Percentiles rank a stretch among this genome's conserved stretches.
Conservation (phyloP, 176 grass and related monocot species). For the Poa pratensis region DNA sequence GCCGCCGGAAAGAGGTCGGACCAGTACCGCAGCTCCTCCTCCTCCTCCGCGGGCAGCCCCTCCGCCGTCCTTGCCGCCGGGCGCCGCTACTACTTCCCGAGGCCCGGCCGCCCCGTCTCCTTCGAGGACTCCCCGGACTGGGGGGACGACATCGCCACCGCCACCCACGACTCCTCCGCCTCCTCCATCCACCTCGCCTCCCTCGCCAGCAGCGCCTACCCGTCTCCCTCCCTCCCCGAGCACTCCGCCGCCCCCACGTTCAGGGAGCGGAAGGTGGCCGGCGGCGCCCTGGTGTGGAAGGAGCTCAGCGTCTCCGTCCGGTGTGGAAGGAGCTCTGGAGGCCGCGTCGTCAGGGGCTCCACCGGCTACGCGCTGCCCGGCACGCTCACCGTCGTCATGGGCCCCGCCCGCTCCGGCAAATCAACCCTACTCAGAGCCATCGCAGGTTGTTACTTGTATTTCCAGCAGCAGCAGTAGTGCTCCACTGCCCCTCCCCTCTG, state of each 20-base stretch:
- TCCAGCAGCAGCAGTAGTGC: too few species aligned
- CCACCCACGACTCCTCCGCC: background rate
- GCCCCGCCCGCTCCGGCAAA: constrained; percentile 81
- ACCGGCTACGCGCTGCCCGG: constrained; percentile 84
- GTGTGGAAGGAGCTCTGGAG: constrained; percentile 50
- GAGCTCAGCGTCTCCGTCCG: constrained; percentile 74
- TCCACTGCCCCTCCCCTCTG: too few species aligned
- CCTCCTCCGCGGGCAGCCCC: too few species aligned
- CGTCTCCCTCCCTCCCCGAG: constrained; percentile 46
- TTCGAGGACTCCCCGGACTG: too few species aligned
- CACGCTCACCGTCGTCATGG: constrained; percentile 93
- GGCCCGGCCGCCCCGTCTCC: too few species aligned
- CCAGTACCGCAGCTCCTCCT: too few species aligned
- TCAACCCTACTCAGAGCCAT: constrained; percentile 85
- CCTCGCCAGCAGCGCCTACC: constrained; percentile 63
- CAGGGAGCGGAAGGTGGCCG: constrained; percentile 71
- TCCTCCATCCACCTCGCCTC: constrained; percentile 50
- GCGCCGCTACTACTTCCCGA: too few species aligned
- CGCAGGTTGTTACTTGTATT: constrained; percentile 70
- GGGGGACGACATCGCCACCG: too few species aligned
- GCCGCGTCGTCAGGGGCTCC: constrained; percentile 78
- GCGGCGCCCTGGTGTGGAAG: constrained; percentile 85
- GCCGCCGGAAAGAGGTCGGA: too few species aligned
- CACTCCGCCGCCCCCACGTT: constrained; percentile 37
- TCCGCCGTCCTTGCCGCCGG: too few species aligned